Evolutionary conservation across 345 rosid species (phyloP).

Genomic region (Linum lewisii): DNA sequence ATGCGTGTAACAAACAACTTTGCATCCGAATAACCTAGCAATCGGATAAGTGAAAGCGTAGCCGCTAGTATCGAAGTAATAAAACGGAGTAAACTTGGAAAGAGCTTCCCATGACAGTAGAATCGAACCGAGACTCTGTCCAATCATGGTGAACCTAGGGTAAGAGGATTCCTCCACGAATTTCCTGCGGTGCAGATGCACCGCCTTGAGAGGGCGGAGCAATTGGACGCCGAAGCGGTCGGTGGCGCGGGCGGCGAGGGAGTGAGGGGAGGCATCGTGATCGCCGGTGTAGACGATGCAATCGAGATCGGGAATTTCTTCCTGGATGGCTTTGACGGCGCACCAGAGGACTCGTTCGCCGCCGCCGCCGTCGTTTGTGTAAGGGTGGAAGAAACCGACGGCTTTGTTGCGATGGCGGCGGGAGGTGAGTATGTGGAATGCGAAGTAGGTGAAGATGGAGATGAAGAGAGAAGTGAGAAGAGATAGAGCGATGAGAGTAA

Average conservation of each 20-base stretch:
- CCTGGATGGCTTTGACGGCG: constrained; percentile 85
- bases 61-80: constrained; percentile 76
- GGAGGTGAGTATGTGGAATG: constrained; percentile 27
- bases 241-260: constrained; percentile 49
- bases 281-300: constrained; percentile 74
- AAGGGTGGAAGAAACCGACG: constrained; percentile 87
- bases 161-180: constrained; percentile 82
- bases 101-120: constrained; percentile 88
- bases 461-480: constrained; percentile 31
- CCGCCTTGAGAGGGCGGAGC: constrained; percentile 66
- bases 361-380: constrained; percentile 95
- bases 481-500: constrained; percentile 19
- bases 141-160: constrained; percentile 89
- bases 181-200: constrained; percentile 58
- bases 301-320: constrained; percentile 53
- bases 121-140: constrained; percentile 90
- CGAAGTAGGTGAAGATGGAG: constrained; percentile 22
- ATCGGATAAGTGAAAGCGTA: constrained; percentile 91
- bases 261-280: constrained; percentile 52
- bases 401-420: constrained; percentile 36
- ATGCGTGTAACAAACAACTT: constrained; percentile 87
- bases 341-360: constrained; percentile 98
- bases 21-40: constrained; percentile 88
- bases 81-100: constrained; percentile 58
- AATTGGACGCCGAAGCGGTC: constrained; percentile 83